These are phyloP conservation scores for Gracilaria domingensis DNA, from an alignment of 23 red algal species.

Conservation along the genomic window DNA sequence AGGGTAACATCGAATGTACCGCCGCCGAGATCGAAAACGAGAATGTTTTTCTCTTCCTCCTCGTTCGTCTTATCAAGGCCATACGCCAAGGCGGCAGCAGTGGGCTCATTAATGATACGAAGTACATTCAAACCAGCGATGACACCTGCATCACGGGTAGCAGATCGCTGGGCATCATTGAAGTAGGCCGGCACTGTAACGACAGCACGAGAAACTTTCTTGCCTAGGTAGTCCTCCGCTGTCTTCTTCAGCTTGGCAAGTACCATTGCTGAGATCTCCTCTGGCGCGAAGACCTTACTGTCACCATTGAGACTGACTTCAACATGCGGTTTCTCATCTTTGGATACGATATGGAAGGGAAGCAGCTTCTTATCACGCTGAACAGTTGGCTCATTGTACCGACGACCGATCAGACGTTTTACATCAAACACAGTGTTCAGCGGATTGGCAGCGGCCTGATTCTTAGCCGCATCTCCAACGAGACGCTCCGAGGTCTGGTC, in stretches of 20 bases:
- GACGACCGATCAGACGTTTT: constrained; percentile 94
- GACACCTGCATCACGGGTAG: constrained; percentile 94
- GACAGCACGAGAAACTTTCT: constrained; percentile 83
- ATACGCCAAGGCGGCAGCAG: constrained; percentile 96
- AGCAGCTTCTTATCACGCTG: constrained; percentile 94
- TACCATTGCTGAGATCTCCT: constrained; percentile 99
- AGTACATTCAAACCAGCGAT: constrained; percentile 96
- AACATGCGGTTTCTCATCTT: constrained; percentile 97
- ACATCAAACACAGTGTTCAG: constrained; percentile 96
- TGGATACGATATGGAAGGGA: constrained; percentile 85
- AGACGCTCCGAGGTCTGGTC: constrained; percentile 78
- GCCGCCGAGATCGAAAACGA: constrained; percentile 98
- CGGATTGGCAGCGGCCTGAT: constrained; percentile 94
- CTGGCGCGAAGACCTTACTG: constrained; percentile 86
- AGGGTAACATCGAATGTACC: constrained; percentile 99
- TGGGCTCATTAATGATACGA: constrained; percentile 99
- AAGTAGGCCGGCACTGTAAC: constrained; percentile 99
- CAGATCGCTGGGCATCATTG: constrained; percentile 96
- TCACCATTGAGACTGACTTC: constrained; percentile 87
- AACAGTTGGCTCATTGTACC: constrained; percentile 93
- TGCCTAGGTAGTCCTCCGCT: constrained; percentile 96
- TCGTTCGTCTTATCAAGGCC: constrained; percentile 95
- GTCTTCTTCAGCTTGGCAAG: constrained; percentile 96
- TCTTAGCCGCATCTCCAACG: constrained; percentile 99
- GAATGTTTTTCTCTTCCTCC: constrained; percentile 94